These are phyloP conservation scores for Arthrobotrys musiformis DNA, from an alignment of 2,329 filamentous ascomycete species.

Conservation along the genomic window DNA sequence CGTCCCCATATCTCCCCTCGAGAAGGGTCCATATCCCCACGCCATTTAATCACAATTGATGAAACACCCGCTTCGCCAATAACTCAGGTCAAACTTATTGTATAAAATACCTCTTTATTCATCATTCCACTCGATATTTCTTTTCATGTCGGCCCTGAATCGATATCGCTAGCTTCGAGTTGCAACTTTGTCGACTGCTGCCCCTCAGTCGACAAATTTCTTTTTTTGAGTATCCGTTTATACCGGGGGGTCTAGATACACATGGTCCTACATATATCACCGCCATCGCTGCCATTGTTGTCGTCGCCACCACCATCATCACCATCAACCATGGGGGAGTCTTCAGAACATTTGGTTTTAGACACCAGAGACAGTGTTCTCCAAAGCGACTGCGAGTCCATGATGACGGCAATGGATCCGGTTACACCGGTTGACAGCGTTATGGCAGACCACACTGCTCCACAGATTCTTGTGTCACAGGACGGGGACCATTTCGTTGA, in stretches of 20 bases:
- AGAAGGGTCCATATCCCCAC: slow-evolving; percentile 11
- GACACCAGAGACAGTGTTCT: slow-evolving; percentile 26
- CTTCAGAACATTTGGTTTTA: slow-evolving; percentile 17
- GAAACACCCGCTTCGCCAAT: slow-evolving; percentile 22
- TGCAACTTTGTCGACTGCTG: background rate
- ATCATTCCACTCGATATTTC: background rate
- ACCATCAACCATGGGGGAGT: slow-evolving; percentile 24
- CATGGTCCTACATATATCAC: background rate
- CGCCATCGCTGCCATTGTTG: background rate
- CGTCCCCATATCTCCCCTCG: slow-evolving; percentile 25
- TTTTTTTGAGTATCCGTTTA: background rate
- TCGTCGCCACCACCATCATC: too few relatives aligned
- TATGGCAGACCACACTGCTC: slow-evolving; percentile 12
- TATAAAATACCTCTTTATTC: slow-evolving; percentile 12
- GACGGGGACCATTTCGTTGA: slow-evolving; percentile 41
- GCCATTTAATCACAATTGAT: background rate
- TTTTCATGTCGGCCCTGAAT: slow-evolving; percentile 22
- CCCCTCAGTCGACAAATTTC: background rate
- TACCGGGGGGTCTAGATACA: background rate
- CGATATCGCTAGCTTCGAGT: slow-evolving; percentile 1
- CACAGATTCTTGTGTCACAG: slow-evolving; percentile 47
- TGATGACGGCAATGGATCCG: slow-evolving; percentile 36
- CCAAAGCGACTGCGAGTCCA: slow-evolving; percentile 44
- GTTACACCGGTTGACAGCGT: slow-evolving; percentile 38
- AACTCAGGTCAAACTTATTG: too few relatives aligned